Base-by-base conservation (phyloP, 2,329 filamentous ascomycete genomes). In the Cladophialophora immunda region DNA sequence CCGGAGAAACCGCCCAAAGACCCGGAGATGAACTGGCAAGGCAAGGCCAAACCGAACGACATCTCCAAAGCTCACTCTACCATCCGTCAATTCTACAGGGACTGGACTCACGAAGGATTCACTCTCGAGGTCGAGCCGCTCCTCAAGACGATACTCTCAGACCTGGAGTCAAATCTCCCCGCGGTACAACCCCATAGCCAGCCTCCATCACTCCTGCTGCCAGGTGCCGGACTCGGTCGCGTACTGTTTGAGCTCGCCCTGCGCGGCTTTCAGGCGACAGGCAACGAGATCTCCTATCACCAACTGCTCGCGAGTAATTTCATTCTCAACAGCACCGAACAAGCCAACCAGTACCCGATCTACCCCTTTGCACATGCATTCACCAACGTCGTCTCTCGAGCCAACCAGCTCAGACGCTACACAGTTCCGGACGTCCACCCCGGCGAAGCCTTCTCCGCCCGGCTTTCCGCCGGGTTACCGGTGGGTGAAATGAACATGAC, bases 211-310 rank as follows among this genome's bases (percentile, higher is more conserved):
- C 88, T 99, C 0, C 85, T 99, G 0, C 90, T 98, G 0, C 95
- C 95, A 0, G 95, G 95, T 0, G 94, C 94, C 3, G 95, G 95
- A 0, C 83, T 99, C 1, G 95, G 93, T 2, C 87, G 95, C 15
- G 82, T 98, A 1, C 92, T 98, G 0, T 97, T 96, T 74, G 95
- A 99, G 53, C 83, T 98, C 15, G 93, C 90, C 76, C 82, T 81
- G 30, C 83, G 82, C 0, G 94, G 95, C 11, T 96, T 89, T 77
- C 81, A 86, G 11, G 87, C 89, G 0, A 93, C 97, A 78, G 94
- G 94, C 30, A 98, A 97, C 76, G 92, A 99, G 79, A 97, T 98
- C 68, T 97, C 94, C 2, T 98, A 97, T 76, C 95, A 99, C 78
- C 93, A 97, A 77, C 86, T 99, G n/a, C 84, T 98, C 65, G 93